Conservation (phyloP, 257 asterid genomes). For the Nicotiana tabacum region DNA sequence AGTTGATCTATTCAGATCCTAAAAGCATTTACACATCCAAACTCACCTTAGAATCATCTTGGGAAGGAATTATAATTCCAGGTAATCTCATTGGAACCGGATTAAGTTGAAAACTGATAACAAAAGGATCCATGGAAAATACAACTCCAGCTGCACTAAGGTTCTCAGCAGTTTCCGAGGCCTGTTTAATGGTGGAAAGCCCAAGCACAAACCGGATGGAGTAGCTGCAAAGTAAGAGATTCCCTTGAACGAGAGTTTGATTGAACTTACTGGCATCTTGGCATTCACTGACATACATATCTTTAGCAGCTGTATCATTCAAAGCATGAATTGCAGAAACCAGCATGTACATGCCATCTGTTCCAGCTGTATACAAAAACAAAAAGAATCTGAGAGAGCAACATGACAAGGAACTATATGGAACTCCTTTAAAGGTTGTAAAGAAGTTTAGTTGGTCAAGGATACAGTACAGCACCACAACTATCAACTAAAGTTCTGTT, state of each 20-base stretch:
- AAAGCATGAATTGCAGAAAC: slow-evolving; percentile 82
- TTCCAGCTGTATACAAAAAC: slow-evolving; percentile 65
- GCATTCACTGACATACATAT: slow-evolving; percentile 88
- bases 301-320: slow-evolving; percentile 39
- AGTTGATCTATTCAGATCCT: background rate
- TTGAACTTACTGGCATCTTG: slow-evolving; percentile 67
- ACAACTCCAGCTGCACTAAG: slow-evolving; percentile 91
- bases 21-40: slow-evolving; percentile 9
- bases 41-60: slow-evolving; percentile 82
- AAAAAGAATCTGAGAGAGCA: background rate
- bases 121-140: slow-evolving; percentile 91
- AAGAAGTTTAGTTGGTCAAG: background rate
- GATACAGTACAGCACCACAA: background rate
- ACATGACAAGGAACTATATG: background rate
- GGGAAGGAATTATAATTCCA: slow-evolving; percentile 79
- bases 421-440: background rate
- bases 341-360: slow-evolving; percentile 52
- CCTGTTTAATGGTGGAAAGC: slow-evolving; percentile 79
- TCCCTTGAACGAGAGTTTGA: slow-evolving; percentile 60
- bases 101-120: slow-evolving; percentile 82
- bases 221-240: slow-evolving; percentile 89
- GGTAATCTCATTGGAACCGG: slow-evolving; percentile 81
- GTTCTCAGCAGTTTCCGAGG: slow-evolving; percentile 72
- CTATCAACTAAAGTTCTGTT: background rate
- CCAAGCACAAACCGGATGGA: slow-evolving; percentile 97